These are phyloP conservation scores for Leccinum aurantiacum DNA, from an alignment of 768 basidiomycete species.

Conservation along the genomic window DNA sequence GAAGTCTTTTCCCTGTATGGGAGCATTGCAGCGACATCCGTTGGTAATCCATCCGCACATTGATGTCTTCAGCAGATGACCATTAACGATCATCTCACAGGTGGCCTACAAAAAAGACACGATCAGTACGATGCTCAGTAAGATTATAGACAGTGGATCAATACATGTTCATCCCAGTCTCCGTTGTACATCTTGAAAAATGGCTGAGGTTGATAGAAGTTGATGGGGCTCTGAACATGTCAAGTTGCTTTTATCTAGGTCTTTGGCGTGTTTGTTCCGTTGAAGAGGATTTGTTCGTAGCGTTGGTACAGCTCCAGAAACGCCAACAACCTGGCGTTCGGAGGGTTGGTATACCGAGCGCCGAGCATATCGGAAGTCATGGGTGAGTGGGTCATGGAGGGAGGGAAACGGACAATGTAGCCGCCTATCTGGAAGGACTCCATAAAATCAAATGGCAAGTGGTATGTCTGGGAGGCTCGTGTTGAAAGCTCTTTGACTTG, in stretches of 20 bases:
- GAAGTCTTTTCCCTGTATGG: conserved; percentile 16
- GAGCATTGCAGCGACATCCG: conserved; percentile 10
- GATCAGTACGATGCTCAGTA: neutral
- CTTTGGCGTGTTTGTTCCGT: neutral
- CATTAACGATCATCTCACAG: conserved; percentile 9
- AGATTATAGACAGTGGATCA: neutral
- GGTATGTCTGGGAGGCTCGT: neutral
- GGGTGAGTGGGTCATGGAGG: neutral
- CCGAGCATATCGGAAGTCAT: neutral
- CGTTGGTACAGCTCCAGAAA: conserved; percentile 17
- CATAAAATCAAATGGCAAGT: conserved; percentile 3
- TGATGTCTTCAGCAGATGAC: neutral
- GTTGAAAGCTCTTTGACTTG: neutral
- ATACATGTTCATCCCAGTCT: conserved; percentile 16
- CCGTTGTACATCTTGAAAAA: conserved; percentile 10
- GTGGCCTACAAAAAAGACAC: conserved; percentile 6
- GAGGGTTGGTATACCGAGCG: neutral
- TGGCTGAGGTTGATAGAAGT: neutral
- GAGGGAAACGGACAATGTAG: neutral
- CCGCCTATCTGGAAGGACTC: neutral
- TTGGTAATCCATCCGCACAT: conserved; percentile 14
- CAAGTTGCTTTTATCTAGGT: conserved; percentile 8
- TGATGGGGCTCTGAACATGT: neutral
- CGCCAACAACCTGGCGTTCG: conserved; percentile 11
- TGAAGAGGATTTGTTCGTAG: neutral